phyloP scores from a whole-genome alignment of 306 rosid species.

The Rubus idaeus region DNA sequence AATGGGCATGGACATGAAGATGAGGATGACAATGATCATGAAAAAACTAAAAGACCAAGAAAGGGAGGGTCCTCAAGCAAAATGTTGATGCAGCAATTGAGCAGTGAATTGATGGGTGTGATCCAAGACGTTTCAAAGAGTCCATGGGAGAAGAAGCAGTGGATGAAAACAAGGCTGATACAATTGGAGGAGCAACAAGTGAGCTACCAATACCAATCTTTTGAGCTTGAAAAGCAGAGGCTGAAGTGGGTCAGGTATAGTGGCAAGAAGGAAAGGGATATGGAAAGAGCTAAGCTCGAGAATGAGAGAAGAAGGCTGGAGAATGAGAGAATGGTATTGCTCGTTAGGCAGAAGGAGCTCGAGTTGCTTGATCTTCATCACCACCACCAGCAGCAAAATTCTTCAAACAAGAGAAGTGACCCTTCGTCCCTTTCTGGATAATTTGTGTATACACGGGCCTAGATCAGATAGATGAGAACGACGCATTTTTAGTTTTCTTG shows the following conservation, averaged over 20 bases:
- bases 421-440: conserved; percentile 42
- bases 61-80: conserved; percentile 29
- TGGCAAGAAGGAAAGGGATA: conserved; percentile 85
- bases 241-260: conserved; percentile 80
- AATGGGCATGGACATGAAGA: conserved; percentile 52
- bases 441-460: not conserved
- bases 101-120: conserved; percentile 49
- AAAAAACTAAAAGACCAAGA: conserved; percentile 44
- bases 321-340: conserved; percentile 71
- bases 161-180: conserved; percentile 56
- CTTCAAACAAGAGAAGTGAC: conserved; percentile 46
- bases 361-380: conserved; percentile 47
- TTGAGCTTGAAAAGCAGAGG: conserved; percentile 78
- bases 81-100: conserved; percentile 44
- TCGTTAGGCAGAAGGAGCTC: conserved; percentile 63
- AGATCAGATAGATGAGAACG: not conserved
- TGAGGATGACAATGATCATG: conserved; percentile 50
- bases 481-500: not conserved
- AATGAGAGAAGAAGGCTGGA: conserved; percentile 57
- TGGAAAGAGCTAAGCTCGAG: conserved; percentile 78
- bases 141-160: conserved; percentile 74
- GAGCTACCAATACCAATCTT: conserved; percentile 41
- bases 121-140: conserved; percentile 62
- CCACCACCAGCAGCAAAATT: conserved; percentile 51
- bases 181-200: conserved; percentile 68